These are phyloP conservation scores for Rhizomucor miehei DNA, from an alignment of 371 early-diverging fungal genomes.

Conservation along the genomic window DNA sequence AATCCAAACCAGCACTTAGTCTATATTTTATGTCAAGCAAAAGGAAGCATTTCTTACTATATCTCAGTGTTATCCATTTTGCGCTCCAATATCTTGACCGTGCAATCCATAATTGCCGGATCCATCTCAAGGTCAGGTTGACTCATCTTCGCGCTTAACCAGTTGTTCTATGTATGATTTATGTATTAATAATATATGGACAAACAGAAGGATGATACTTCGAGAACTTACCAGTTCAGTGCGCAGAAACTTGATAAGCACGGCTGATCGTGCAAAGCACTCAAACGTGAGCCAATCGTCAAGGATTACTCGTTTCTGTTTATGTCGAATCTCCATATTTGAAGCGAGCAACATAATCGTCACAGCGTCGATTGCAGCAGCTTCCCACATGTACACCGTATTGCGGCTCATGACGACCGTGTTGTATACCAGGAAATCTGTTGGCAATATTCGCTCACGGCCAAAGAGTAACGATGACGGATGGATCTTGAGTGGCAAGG, in stretches of 20 bases:
- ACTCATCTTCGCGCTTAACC: constrained; percentile 37
- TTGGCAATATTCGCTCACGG: constrained; percentile 21
- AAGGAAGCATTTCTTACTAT: too few relatives aligned
- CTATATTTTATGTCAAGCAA: too few relatives aligned
- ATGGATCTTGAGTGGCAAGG: constrained; percentile 46
- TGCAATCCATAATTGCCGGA: constrained; percentile 27
- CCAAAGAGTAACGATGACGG: constrained; percentile 56
- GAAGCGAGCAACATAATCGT: constrained; percentile 56
- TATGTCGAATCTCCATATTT: constrained; percentile 57
- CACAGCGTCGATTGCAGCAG: constrained; percentile 44
- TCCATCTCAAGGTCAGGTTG: constrained; percentile 33
- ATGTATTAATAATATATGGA: not conserved
- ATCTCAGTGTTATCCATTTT: not conserved
- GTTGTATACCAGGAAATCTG: constrained; percentile 55
- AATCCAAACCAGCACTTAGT: too few relatives aligned
- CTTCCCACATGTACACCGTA: constrained; percentile 57
- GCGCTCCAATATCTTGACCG: constrained; percentile 26
- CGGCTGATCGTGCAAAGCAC: constrained; percentile 64
- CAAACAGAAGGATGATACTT: not conserved
- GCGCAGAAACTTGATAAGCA: constrained; percentile 56
- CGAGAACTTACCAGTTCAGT: constrained; percentile 40
- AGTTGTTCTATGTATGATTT: constrained; percentile 24
- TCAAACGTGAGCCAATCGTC: constrained; percentile 65
- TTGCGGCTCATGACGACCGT: constrained; percentile 53
- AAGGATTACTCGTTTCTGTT: constrained; percentile 45